phyloP scores from a whole-genome alignment of 768 basidiomycete species.

The Agaricus blazei region DNA sequence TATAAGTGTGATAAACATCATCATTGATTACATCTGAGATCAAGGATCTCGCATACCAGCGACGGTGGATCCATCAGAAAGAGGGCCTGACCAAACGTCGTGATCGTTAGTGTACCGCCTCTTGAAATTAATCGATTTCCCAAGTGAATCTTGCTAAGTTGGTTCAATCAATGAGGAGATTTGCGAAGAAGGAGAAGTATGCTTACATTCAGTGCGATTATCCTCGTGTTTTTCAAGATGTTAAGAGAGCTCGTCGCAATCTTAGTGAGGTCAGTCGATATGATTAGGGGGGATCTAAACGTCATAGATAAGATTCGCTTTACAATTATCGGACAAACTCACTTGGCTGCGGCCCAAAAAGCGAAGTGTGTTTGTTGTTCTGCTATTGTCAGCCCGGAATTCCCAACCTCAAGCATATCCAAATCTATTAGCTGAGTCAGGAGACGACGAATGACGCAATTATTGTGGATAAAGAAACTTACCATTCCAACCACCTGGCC shows the following conservation, averaged over 20 bases:
- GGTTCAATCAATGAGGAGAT: neutral
- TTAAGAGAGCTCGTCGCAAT: conserved; percentile 26
- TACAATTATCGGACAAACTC: neutral
- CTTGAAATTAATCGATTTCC: conserved; percentile 38
- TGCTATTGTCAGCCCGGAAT: conserved; percentile 32
- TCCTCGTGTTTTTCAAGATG: conserved; percentile 35
- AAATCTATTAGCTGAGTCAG: conserved; percentile 27
- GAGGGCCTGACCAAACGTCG: conserved; percentile 45
- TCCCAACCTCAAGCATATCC: conserved; percentile 51
- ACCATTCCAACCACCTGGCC: conserved; percentile 40
- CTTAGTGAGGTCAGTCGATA: conserved; percentile 37
- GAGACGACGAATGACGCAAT: too few species aligned
- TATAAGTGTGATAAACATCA: conserved; percentile 10
- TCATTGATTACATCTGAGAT: too few species aligned
- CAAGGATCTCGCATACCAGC: conserved; percentile 22
- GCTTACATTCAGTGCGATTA: conserved; percentile 41
- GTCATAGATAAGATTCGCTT: neutral
- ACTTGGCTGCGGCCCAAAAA: conserved; percentile 51
- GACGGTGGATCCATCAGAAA: conserved; percentile 42
- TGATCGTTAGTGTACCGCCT: conserved; percentile 45
- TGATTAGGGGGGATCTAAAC: conserved; percentile 35
- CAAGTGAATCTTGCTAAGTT: conserved; percentile 39
- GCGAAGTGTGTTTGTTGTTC: conserved; percentile 46
- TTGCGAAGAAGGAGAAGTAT: neutral
- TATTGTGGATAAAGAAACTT: neutral